These are phyloP conservation scores for Vitis rotundifolia DNA, from an alignment of 164 flowering plant species.

Conservation along the genomic window DNA sequence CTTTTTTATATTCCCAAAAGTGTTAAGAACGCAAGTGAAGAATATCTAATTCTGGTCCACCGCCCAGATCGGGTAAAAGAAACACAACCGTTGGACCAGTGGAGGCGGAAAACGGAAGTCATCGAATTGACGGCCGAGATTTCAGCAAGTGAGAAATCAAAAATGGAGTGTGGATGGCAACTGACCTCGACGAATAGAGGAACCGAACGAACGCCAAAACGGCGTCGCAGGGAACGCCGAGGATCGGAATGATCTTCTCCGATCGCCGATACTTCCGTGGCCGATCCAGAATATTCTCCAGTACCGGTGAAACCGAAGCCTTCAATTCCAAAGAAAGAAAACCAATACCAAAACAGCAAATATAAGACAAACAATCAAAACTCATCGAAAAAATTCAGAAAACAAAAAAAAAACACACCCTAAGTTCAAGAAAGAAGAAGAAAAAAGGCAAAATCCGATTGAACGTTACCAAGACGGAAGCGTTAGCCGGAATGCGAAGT, in stretches of 20 bases:
- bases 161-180: not conserved
- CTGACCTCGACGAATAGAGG: slow-evolving; percentile 66
- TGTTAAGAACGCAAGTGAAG: not conserved
- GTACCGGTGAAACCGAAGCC: slow-evolving; percentile 72
- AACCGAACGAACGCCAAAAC: slow-evolving; percentile 65
- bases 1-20: not conserved
- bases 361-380: not conserved
- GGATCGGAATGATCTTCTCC: slow-evolving; percentile 52
- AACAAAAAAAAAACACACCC: not conserved
- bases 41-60: not conserved
- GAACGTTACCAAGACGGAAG: slow-evolving; percentile 60
- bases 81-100: not conserved
- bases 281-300: slow-evolving; percentile 62
- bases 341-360: not conserved
- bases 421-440: not conserved
- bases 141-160: not conserved
- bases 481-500: slow-evolving; percentile 64
- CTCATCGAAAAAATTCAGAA: not conserved
- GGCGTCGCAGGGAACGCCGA: slow-evolving; percentile 82
- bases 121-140: slow-evolving; percentile 2
- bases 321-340: slow-evolving; percentile 19
- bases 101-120: not conserved
- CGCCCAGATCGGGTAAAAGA: too few species aligned
- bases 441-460: not conserved
- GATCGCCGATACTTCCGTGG: slow-evolving; percentile 47